These are phyloP conservation scores for Zymoseptoria passerinii DNA, from an alignment of 2,329 filamentous ascomycete species.

Conservation along the genomic window DNA sequence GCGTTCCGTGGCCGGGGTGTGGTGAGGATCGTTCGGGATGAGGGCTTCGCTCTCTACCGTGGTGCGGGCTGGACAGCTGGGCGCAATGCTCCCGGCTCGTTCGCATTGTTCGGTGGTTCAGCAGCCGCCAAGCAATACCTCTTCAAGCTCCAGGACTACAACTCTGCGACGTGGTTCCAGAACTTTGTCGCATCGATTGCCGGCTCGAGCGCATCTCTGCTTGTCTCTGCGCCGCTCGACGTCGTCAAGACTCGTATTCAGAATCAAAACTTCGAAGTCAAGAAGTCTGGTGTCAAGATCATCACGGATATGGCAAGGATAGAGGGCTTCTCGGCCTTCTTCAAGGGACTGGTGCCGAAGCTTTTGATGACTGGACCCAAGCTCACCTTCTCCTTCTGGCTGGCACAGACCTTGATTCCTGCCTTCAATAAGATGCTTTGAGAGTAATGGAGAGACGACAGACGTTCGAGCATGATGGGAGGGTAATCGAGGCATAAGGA, in stretches of 20 bases:
- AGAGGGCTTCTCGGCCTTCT: slow-evolving; percentile 80
- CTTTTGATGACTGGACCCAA: slow-evolving; percentile 98
- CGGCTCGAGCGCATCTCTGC: slow-evolving; percentile 85
- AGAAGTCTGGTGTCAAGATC: slow-evolving; percentile 87
- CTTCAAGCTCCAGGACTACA: slow-evolving; percentile 86
- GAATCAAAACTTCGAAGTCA: slow-evolving; percentile 98
- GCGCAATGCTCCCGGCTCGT: slow-evolving; percentile 91
- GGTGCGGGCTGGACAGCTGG: slow-evolving; percentile 97
- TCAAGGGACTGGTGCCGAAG: slow-evolving; percentile 96
- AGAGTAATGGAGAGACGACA: neutral
- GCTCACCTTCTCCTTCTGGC: slow-evolving; percentile 99
- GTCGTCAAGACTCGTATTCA: slow-evolving; percentile 98
- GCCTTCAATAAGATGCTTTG: slow-evolving; percentile 68
- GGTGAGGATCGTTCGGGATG: slow-evolving; percentile 80
- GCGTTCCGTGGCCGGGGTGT: slow-evolving; percentile 92
- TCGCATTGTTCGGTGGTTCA: slow-evolving; percentile 96
- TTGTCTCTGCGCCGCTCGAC: slow-evolving; percentile 92
- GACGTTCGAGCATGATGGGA: neutral
- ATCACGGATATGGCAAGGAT: slow-evolving; percentile 86
- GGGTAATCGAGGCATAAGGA: neutral
- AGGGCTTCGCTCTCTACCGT: slow-evolving; percentile 91
- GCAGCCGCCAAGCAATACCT: slow-evolving; percentile 97
- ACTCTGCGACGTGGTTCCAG: slow-evolving; percentile 85
- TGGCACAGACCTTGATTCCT: slow-evolving; percentile 95
- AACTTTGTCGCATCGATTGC: slow-evolving; percentile 97